Conservation (phyloP, 306 rosid genomes). For the Sindora glabra region DNA sequence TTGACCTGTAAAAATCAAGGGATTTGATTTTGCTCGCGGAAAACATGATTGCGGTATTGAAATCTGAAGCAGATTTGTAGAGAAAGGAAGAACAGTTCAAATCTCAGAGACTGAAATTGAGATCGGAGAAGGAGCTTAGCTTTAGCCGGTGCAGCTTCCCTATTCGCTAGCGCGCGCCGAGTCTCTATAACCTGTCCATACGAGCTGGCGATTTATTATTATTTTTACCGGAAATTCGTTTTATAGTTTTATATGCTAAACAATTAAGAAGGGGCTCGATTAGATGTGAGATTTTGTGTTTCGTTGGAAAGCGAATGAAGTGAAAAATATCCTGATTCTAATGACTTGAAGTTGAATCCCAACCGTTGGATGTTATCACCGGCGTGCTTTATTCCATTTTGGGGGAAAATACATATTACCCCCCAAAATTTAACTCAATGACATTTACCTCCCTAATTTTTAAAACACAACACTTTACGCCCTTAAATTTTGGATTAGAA, state of each 20-base stretch:
- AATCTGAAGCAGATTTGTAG: not conserved
- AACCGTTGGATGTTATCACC: not conserved
- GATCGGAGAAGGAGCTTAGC: not conserved
- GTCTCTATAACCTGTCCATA: too few species aligned
- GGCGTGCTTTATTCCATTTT: not conserved
- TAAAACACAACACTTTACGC: too few species aligned
- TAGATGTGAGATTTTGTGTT: not conserved
- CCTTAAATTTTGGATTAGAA: too few species aligned
- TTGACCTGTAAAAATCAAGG: conserved; percentile 91
- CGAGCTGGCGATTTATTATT: too few species aligned
- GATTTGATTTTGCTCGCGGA: conserved; percentile 78
- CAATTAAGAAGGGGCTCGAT: too few species aligned
- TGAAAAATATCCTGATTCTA: not conserved
- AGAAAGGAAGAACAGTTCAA: conserved; percentile 17
- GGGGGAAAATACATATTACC: too few species aligned
- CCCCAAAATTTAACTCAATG: too few species aligned
- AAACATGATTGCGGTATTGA: conserved; percentile 48
- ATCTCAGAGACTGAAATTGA: conserved; percentile 4
- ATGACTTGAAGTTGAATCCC: not conserved
- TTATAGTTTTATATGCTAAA: too few species aligned
- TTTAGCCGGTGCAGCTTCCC: not conserved
- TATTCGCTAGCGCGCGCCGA: too few species aligned
- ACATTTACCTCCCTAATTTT: too few species aligned
- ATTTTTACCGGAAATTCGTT: too few species aligned
- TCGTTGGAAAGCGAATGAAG: not conserved